phyloP scores from a whole-genome alignment of 805 yeast species.

The Wickerhamiella azyma region DNA sequence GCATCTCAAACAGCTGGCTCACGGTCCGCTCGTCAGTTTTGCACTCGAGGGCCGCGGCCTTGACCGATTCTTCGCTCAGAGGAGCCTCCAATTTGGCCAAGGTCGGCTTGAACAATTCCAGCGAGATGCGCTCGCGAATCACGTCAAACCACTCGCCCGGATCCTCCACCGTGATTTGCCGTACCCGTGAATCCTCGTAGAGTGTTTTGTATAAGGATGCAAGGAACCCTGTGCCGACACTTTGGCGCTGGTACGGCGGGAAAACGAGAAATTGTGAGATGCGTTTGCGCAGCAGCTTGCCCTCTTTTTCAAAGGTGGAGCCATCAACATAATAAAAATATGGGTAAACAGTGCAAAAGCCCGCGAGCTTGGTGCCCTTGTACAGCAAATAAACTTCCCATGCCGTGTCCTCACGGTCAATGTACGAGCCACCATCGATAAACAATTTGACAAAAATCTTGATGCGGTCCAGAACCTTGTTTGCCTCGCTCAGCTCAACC shows the following conservation, averaged over 20 bases:
- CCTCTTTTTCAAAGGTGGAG: slow-evolving; percentile 29
- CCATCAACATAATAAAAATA: slow-evolving; percentile 63
- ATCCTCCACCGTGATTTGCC: slow-evolving; percentile 81
- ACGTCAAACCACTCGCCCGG: slow-evolving; percentile 90
- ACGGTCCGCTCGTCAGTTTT: slow-evolving; percentile 73
- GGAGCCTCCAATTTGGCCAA: slow-evolving; percentile 17
- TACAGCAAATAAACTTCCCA: slow-evolving; percentile 68
- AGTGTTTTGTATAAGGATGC: slow-evolving; percentile 40
- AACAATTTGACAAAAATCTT: slow-evolving; percentile 70
- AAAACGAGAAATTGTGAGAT: slow-evolving; percentile 77
- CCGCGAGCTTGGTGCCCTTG: slow-evolving; percentile 40
- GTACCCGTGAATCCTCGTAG: slow-evolving; percentile 37
- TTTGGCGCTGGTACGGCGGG: slow-evolving; percentile 68
- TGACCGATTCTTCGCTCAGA: slow-evolving; percentile 28
- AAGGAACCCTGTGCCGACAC: slow-evolving; percentile 57
- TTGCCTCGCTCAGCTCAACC: slow-evolving; percentile 9
- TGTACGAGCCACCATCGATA: slow-evolving; percentile 88
- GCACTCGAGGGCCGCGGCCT: slow-evolving; percentile 26
- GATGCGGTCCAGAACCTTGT: slow-evolving; percentile 23
- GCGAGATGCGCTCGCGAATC: slow-evolving; percentile 70
- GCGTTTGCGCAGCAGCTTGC: slow-evolving; percentile 40
- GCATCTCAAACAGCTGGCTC: slow-evolving; percentile 65
- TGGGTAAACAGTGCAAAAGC: slow-evolving; percentile 71
- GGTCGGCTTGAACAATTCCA: slow-evolving; percentile 26
- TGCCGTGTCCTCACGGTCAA: slow-evolving; percentile 56